A percentile compares a stretch with the other conserved stretches of the same genome.
Evolutionary conservation across 75 land plant species (phyloP).

Genomic region (Picea glauca): DNA sequence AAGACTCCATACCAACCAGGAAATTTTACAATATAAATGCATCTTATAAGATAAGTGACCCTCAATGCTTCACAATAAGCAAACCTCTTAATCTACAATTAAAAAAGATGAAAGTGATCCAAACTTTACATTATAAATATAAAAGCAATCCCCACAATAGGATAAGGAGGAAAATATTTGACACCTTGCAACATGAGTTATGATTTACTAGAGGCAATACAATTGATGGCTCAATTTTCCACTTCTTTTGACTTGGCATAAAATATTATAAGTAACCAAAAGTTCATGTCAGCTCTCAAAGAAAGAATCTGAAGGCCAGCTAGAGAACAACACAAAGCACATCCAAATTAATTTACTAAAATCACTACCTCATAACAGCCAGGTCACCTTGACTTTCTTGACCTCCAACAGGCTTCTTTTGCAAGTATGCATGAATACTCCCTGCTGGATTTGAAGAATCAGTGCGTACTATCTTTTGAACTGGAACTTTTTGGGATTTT

Average conservation of each 20-base stretch:
- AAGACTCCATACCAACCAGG: not conserved
- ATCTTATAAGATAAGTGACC: not conserved
- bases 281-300: not conserved
- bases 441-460: constrained; percentile 93
- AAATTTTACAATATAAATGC: not conserved
- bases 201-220: too few species aligned
- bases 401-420: constrained; percentile 29
- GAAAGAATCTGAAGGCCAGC: not conserved
- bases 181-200: too few species aligned
- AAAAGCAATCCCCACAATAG: not conserved
- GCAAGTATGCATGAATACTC: constrained; percentile 85
- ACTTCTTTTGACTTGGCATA: not conserved
- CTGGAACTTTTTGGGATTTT: constrained; percentile 77
- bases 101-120: not conserved
- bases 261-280: not conserved
- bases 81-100: not conserved
- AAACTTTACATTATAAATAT: not conserved
- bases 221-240: too few species aligned
- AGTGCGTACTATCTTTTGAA: constrained; percentile 75
- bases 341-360: not conserved
- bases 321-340: not conserved
- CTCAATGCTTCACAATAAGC: not conserved
- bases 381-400: constrained; percentile 36
- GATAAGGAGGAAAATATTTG: too few species aligned
- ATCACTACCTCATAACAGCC: constrained; percentile 61